phyloP scores from a whole-genome alignment of 495 filamentous ascomycete species.

The Glutinoglossum americanum region DNA sequence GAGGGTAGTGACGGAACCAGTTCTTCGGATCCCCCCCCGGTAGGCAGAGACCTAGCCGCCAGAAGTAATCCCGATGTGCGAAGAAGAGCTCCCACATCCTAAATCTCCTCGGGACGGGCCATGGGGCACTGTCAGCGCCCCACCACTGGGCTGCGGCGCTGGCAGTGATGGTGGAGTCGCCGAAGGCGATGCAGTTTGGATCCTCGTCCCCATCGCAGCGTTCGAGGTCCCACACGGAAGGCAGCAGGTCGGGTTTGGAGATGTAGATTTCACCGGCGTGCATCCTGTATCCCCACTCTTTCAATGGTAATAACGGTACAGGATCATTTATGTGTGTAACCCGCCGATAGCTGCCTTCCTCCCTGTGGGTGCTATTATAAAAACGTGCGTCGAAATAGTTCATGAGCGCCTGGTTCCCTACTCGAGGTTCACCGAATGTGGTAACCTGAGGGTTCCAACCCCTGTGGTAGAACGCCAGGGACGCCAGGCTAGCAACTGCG shows the following conservation, averaged over 20 bases:
- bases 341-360: conserved; percentile 35
- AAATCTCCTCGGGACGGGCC: conserved; percentile 34
- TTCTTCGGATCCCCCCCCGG: conserved; percentile 59
- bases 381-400: conserved; percentile 49
- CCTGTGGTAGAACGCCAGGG: conserved; percentile 44
- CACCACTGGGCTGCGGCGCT: conserved; percentile 1
- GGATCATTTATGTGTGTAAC: conserved; percentile 78
- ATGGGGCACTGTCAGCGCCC: conserved; percentile 7
- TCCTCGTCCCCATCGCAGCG: conserved; percentile 54
- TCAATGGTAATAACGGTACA: conserved; percentile 66
- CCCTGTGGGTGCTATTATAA: conserved; percentile 9
- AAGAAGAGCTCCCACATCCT: conserved; percentile 83
- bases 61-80: conserved; percentile 92
- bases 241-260: conserved; percentile 41
- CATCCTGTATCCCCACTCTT: conserved; percentile 67
- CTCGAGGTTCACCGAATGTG: conserved; percentile 78
- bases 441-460: conserved; percentile 59
- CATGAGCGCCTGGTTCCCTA: conserved; percentile 56
- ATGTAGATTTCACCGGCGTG: conserved; percentile 84
- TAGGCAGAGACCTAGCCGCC: conserved; percentile 74
- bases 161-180: conserved; percentile 16
- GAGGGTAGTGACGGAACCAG: conserved; percentile 29
- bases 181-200: conserved; percentile 41
- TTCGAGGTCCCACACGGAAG: conserved; percentile 40
- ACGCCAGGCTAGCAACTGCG: conserved; percentile 74